Base-by-base conservation (phyloP, 2,329 filamentous ascomycete species). In the Fusarium ramigenum region DNA sequence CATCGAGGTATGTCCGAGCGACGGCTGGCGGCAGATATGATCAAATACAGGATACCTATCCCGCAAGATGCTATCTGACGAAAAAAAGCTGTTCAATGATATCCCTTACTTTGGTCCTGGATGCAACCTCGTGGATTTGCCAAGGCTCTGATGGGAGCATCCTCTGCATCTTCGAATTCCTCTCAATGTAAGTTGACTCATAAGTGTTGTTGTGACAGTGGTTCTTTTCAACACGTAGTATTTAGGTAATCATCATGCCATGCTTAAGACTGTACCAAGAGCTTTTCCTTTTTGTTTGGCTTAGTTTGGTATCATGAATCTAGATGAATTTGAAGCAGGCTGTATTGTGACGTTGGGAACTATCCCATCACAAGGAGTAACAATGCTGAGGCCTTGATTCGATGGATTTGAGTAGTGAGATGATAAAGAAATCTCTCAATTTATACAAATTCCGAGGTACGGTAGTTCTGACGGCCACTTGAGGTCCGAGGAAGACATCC, bases 391-490 rank as follows among this genome's bases (percentile, higher is more conserved):
- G 32, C 23, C 21, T 25, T 36, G n/a, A 25, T 16, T 21, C n/a
- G 14, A 52, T 25, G n/a, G 25, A 34, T 16, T n/a, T 2, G 18
- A 47, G 19, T 21, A 47, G 25, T n/a, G 39, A 47, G 8, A 16
- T 21, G 16, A 16, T 28, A 10, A 23, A 44, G 8, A 23, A 44
- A 37, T 32, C 16, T 42, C 40, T 49, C 40, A 34, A 56, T 18
- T 42, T 42, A 37, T 39, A 61, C 43, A n/a, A 10, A 49, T n/a
- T 53, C 66, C 47, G 57, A 54, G 57, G 63, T 25, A 43, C 49
- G 57, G 64, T 44, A 69, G 37, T 56, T 69, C 36, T 63, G n/a
- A 28, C 37, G 49, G 42, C 32, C 56, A 63, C 28, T 54, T 40
- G 25, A 42, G 46, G 36, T 28, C 56, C 63, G n/a, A 49, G 32